phyloP scores from a whole-genome alignment of 805 yeast genomes.

The Lachancea fermentati region DNA sequence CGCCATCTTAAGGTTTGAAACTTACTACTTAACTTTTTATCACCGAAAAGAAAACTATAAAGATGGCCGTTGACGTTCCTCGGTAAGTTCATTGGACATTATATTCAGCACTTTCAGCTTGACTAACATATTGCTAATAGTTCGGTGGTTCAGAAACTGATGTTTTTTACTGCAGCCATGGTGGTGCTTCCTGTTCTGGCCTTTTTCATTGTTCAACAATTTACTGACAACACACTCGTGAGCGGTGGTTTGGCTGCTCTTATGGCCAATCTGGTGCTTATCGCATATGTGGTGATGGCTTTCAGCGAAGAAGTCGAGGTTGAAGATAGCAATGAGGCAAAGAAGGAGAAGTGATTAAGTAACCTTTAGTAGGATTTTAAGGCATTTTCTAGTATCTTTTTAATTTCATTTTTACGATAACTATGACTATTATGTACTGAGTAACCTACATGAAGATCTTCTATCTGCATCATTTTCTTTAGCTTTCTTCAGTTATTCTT shows the following conservation, averaged over 20 bases:
- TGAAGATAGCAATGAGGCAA: constrained; percentile 27
- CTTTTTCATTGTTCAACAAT: constrained; percentile 51
- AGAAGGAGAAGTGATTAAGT: constrained; percentile 33
- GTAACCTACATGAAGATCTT: background rate
- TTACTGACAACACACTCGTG: constrained; percentile 45
- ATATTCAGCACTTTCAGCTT: background rate
- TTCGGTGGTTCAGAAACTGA: constrained; percentile 56
- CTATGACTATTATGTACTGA: background rate
- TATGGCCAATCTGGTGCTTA: constrained; percentile 66
- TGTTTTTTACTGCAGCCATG: constrained; percentile 75
- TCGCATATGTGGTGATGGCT: constrained; percentile 69
- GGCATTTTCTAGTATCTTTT: constrained; percentile 1
- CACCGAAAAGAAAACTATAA: no score
- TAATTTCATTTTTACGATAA: background rate
- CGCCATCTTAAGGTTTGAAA: no score
- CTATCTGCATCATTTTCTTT: background rate
- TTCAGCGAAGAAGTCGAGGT: constrained; percentile 55
- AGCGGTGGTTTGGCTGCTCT: constrained; percentile 80
- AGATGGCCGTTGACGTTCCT: constrained; percentile 40
- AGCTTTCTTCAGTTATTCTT: constrained; percentile 19
- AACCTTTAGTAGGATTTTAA: no score
- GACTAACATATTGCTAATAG: constrained; percentile 6
- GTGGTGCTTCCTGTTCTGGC: constrained; percentile 58
- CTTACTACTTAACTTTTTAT: no score
- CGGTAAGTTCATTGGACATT: constrained; percentile 27